Evolutionary conservation across 306 rosid genomes (phyloP).

Genomic region (Quercus suber): DNA sequence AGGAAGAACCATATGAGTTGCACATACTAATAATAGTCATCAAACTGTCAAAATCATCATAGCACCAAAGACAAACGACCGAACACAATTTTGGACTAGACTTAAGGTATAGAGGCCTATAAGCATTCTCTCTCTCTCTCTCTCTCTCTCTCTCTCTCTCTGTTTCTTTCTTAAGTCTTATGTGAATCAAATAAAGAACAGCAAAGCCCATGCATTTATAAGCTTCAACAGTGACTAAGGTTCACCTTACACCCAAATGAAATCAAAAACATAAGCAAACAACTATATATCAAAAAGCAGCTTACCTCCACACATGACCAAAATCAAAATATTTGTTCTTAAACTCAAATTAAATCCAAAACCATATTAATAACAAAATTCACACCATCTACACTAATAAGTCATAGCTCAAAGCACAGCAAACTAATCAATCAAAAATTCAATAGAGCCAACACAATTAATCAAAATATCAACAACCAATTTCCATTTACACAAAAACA

Average conservation of each 20-base stretch:
- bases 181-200: neutral
- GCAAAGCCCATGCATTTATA: neutral
- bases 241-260: neutral
- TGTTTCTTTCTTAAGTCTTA: no score
- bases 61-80: constrained; percentile 10
- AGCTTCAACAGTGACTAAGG: neutral
- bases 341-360: neutral
- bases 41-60: constrained; percentile 16
- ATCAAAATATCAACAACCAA: neutral
- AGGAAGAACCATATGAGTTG: neutral
- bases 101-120: constrained; percentile 2
- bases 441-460: neutral
- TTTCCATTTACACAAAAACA: neutral
- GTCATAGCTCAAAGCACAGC: neutral
- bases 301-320: neutral
- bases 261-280: constrained; percentile 5
- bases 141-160: neutral
- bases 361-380: neutral
- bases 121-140: constrained; percentile 1
- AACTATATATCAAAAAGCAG: constrained; percentile 10
- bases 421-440: neutral
- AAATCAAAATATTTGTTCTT: constrained; percentile 6
- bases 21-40: constrained; percentile 6
- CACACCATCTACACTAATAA: neutral
- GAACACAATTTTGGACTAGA: constrained; percentile 9